phyloP scores from a whole-genome alignment of 1,284 basidiomycete genomes.

The Gomphus bonarii region DNA sequence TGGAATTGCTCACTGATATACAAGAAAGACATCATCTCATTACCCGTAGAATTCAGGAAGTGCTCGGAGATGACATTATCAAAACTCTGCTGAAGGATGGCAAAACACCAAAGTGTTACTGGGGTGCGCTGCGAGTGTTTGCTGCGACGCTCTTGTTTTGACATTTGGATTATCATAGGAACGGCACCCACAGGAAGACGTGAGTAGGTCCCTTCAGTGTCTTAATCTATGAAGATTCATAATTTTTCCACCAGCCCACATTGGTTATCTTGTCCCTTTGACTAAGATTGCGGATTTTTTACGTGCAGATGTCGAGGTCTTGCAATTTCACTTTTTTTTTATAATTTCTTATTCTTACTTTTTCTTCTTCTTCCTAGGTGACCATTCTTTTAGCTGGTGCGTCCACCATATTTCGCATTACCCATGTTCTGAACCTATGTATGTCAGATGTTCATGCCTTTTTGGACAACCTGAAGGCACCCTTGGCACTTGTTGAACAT shows the following conservation, averaged over 20 bases:
- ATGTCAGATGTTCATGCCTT: constrained; percentile 88
- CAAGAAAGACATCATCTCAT: constrained; percentile 80
- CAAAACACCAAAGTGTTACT: constrained; percentile 74
- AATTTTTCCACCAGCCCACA: constrained; percentile 56
- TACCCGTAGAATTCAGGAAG: constrained; percentile 80
- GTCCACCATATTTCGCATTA: background rate
- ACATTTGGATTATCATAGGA: constrained; percentile 36
- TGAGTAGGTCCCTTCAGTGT: constrained; percentile 31
- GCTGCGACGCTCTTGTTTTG: background rate
- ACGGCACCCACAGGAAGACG: constrained; percentile 91
- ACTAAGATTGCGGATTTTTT: constrained; percentile 97
- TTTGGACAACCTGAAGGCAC: constrained; percentile 96
- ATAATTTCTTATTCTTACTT: background rate
- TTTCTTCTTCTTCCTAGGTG: constrained; percentile 43
- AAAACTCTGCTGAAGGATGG: constrained; percentile 77
- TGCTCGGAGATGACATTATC: constrained; percentile 79
- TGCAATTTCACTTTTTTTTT: constrained; percentile 11
- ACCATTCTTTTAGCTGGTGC: constrained; percentile 80
- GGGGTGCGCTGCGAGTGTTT: constrained; percentile 46
- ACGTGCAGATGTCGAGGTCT: constrained; percentile 75
- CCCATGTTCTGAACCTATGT: background rate
- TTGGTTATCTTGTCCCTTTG: constrained; percentile 94
- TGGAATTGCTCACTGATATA: constrained; percentile 13
- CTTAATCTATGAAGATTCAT: background rate
- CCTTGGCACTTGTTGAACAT: constrained; percentile 85